A percentile compares a stretch with the other conserved stretches of the same genome.
Conservation (phyloP, 257 asterid species). For the Scutellaria barbata region DNA sequence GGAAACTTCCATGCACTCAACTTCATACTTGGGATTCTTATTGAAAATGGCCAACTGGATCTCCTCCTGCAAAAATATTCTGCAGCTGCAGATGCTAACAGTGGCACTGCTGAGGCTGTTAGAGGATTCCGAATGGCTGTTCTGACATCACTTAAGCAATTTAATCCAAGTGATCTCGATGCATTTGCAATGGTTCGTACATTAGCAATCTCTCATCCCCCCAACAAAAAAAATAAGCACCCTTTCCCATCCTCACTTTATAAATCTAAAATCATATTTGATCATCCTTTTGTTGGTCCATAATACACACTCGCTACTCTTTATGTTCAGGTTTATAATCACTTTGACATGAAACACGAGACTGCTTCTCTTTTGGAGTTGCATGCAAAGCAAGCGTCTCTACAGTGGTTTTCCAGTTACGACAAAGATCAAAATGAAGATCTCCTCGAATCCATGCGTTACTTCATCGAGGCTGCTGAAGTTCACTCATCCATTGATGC, state of each 20-base stretch:
- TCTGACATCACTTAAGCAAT: conserved; percentile 89
- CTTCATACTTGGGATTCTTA: conserved; percentile 92
- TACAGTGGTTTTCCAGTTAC: conserved; percentile 70
- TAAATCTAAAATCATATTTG: background rate
- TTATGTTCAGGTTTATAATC: conserved; percentile 75
- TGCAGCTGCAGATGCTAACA: conserved; percentile 81
- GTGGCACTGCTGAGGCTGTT: conserved; percentile 84
- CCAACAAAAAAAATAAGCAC: background rate
- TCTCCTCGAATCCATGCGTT: conserved; percentile 87
- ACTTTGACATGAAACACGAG: conserved; percentile 97
- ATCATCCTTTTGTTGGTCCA: background rate
- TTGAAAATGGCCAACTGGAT: conserved; percentile 93
- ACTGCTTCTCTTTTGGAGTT: conserved; percentile 83
- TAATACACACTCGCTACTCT: conserved; percentile 30
- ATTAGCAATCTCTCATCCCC: conserved; percentile 20
- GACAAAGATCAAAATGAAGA: conserved; percentile 89
- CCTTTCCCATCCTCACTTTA: background rate
- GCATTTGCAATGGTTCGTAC: conserved; percentile 84
- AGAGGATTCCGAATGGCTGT: conserved; percentile 98
- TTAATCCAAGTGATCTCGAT: conserved; percentile 85
- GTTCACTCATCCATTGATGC: conserved; percentile 96
- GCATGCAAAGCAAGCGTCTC: conserved; percentile 73
- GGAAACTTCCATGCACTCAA: conserved; percentile 93
- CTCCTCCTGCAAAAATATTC: conserved; percentile 95
- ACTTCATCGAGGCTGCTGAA: conserved; percentile 89